Conservation (phyloP, 1,284 basidiomycete genomes). For the Amylostereum areolatum region DNA sequence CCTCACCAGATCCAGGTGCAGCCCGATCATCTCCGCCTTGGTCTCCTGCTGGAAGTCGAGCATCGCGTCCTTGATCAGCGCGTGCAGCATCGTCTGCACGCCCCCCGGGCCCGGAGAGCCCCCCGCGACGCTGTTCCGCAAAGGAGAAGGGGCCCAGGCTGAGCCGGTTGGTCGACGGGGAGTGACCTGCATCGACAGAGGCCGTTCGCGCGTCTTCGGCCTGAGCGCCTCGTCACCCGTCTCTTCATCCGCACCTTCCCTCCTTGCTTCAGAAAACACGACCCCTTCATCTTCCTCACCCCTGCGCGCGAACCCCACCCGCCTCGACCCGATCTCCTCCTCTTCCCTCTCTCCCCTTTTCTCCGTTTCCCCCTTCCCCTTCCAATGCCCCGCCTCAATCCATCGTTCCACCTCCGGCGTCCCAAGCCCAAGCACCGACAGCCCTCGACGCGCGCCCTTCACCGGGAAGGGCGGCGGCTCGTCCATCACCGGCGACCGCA, state of each 20-base stretch:
- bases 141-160: conserved; percentile 36
- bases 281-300: conserved; percentile 6
- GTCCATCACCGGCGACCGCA: conserved; percentile 8
- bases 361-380: conserved; percentile 7
- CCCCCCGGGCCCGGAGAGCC: conserved; percentile 24
- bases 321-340: conserved; percentile 1
- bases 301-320: neutral
- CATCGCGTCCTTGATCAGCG: conserved; percentile 63
- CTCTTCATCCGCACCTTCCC: conserved; percentile 13
- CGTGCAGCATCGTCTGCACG: conserved; percentile 57
- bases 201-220: conserved; percentile 13
- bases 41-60: conserved; percentile 65
- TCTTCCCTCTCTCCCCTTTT: neutral
- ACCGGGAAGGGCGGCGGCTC: conserved; percentile 13
- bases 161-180: conserved; percentile 39
- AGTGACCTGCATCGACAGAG: conserved; percentile 53
- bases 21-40: conserved; percentile 57
- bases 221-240: conserved; percentile 12
- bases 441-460: conserved; percentile 8
- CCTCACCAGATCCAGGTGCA: conserved; percentile 65
- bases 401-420: conserved; percentile 46
- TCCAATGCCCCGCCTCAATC: conserved; percentile 28
- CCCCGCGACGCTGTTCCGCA: conserved; percentile 24
- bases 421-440: conserved; percentile 33
- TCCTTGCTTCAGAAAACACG: neutral